Conservation (phyloP, 1,284 basidiomycete genomes). For the Ganoderma boninense region DNA sequence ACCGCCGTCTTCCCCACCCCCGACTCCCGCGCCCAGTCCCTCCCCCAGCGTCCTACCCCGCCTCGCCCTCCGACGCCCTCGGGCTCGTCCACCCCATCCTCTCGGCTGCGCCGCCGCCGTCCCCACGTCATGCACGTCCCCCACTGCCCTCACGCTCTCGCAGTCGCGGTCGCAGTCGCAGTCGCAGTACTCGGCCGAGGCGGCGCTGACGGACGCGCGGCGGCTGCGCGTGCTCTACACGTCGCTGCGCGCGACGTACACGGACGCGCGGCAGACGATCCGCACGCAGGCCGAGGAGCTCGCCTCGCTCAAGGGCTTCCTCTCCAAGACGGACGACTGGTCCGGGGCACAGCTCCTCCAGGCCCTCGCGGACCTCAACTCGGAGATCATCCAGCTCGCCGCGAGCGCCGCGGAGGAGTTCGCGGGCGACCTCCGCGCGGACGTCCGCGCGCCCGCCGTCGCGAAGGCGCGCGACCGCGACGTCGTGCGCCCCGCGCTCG, state of each 20-base stretch:
- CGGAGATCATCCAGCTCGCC: constrained; percentile 47
- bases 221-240: constrained; percentile 33
- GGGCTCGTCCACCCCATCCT: constrained; percentile 15
- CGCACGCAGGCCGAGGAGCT: constrained; percentile 44
- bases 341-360: constrained; percentile 49
- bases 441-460: constrained; percentile 25
- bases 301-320: constrained; percentile 45
- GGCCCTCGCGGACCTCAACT: constrained; percentile 47
- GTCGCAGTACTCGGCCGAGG: constrained; percentile 31
- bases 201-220: constrained; percentile 29
- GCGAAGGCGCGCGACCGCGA: constrained; percentile 42
- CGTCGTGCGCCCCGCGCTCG: constrained; percentile 41
- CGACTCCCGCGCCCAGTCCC: constrained; percentile 21
- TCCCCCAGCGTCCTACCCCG: constrained; percentile 13
- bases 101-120: constrained; percentile 7
- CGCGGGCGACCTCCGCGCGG: constrained; percentile 33
- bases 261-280: constrained; percentile 29
- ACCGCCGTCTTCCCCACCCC: constrained; percentile 26
- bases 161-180: constrained; percentile 16
- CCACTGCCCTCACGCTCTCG: constrained; percentile 12
- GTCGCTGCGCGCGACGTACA: constrained; percentile 28
- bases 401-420: constrained; percentile 48
- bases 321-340: constrained; percentile 49
- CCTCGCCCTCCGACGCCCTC: constrained; percentile 13
- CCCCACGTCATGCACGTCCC: constrained; percentile 19